Conservation (phyloP, 2,329 filamentous ascomycete species). For the Aspergillus luchuensis region DNA sequence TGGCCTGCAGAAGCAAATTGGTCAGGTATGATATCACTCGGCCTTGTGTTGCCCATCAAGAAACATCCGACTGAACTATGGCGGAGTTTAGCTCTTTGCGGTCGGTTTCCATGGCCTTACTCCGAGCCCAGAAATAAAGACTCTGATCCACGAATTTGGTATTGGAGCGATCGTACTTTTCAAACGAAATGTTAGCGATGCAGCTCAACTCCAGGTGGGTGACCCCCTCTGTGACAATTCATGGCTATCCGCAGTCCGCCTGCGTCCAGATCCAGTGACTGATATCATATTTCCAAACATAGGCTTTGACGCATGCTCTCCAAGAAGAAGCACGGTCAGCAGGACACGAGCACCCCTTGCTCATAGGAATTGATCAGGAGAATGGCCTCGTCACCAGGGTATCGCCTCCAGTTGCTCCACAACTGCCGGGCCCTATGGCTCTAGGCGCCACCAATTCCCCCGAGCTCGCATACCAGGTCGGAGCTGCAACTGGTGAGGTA, state of each 20-base stretch:
- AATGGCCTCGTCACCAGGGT: conserved; percentile 50
- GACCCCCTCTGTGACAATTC: background rate
- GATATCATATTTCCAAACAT: background rate
- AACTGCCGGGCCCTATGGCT: conserved; percentile 49
- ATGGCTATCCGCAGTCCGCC: background rate
- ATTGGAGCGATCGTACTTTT: conserved; percentile 48
- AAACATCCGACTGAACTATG: background rate
- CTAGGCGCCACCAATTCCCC: conserved; percentile 44
- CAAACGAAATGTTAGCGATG: conserved; percentile 44
- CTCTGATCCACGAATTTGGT: conserved; percentile 44
- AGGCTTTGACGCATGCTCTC: conserved; percentile 38
- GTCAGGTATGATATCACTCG: conserved; percentile 32
- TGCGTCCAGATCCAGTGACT: background rate
- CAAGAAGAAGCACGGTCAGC: conserved; percentile 44
- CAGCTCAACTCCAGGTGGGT: conserved; percentile 40
- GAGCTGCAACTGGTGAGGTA: conserved; percentile 43
- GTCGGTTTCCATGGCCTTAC: conserved; percentile 47
- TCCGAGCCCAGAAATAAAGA: conserved; percentile 45
- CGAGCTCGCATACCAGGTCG: conserved; percentile 39
- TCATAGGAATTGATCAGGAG: conserved; percentile 51
- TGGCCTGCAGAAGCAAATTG: conserved; percentile 35
- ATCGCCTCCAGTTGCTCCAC: conserved; percentile 42
- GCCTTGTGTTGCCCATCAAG: background rate
- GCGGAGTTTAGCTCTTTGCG: conserved; percentile 43
- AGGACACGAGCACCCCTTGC: conserved; percentile 43